phyloP scores from a whole-genome alignment of 2,329 filamentous ascomycete genomes.

The Colletotrichum sp. region DNA sequence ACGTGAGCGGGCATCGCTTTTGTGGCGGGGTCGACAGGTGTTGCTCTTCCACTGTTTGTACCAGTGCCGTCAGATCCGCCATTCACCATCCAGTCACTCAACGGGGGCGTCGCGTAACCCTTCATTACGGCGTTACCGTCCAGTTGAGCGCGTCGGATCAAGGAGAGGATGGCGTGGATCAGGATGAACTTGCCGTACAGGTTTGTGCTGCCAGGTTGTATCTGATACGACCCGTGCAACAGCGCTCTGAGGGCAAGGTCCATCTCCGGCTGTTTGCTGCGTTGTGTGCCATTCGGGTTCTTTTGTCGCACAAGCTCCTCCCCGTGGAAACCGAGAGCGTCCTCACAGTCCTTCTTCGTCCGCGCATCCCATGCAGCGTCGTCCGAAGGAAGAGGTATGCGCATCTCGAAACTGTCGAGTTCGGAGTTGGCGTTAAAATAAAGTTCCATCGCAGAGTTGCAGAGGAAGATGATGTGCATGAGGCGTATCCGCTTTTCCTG shows the following conservation, averaged over 20 bases:
- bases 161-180: constrained; percentile 70
- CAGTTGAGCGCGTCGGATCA: constrained; percentile 55
- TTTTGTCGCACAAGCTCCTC: constrained; percentile 54
- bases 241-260: constrained; percentile 65
- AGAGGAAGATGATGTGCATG: constrained; percentile 68
- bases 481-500: constrained; percentile 72
- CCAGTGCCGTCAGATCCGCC: constrained; percentile 39
- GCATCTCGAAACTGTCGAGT: constrained; percentile 68
- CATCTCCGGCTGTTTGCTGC: constrained; percentile 69
- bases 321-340: constrained; percentile 69
- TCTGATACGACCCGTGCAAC: constrained; percentile 61
- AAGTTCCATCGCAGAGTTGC: constrained; percentile 69
- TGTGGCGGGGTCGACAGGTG: constrained; percentile 44
- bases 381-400: constrained; percentile 72
- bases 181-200: constrained; percentile 77
- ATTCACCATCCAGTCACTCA: constrained; percentile 61
- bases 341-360: constrained; percentile 62
- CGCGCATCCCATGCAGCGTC: constrained; percentile 77
- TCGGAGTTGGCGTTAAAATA: constrained; percentile 73
- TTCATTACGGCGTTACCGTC: constrained; percentile 42
- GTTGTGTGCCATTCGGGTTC: constrained; percentile 68
- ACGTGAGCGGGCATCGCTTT: constrained; percentile 48
- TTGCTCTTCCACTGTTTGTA: constrained; percentile 48
- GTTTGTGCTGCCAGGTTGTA: constrained; percentile 71
- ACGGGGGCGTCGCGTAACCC: constrained; percentile 59